Conservation (phyloP, 2,329 filamentous ascomycete species). For the Erysiphe pulchra region DNA sequence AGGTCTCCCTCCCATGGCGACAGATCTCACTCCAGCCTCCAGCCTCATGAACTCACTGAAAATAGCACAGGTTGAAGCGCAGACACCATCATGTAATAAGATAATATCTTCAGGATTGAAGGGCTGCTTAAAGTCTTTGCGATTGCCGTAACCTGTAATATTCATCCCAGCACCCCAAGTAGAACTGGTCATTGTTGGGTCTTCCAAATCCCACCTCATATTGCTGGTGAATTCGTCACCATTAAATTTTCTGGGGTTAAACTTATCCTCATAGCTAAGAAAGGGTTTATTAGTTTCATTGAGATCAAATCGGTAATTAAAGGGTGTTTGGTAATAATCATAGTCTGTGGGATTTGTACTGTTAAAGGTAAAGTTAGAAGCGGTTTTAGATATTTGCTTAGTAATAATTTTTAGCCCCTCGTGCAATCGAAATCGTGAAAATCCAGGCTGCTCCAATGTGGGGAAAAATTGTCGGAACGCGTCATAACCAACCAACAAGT, state of each 20-base stretch:
- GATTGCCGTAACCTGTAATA: slow-evolving; percentile 13
- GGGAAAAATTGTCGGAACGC: slow-evolving; percentile 19
- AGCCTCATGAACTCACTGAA: slow-evolving; percentile 28
- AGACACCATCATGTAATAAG: slow-evolving; percentile 24
- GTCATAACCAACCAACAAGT: slow-evolving; percentile 20
- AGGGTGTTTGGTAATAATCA: slow-evolving; percentile 3
- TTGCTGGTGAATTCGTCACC: slow-evolving; percentile 5
- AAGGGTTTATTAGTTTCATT: slow-evolving; percentile 7
- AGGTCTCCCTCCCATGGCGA: slow-evolving; percentile 33
- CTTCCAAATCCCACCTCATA: slow-evolving; percentile 7
- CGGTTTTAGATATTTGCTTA: slow-evolving; percentile 4
- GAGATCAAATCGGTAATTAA: slow-evolving; percentile 7
- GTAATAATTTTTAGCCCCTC: slow-evolving; percentile 6
- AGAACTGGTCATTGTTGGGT: slow-evolving; percentile 5
- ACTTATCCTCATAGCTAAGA: slow-evolving; percentile 6
- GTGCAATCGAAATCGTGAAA: slow-evolving; percentile 6
- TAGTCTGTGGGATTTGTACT: slow-evolving; percentile 5
- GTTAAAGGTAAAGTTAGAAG: slow-evolving; percentile 3
- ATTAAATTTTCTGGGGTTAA: slow-evolving; percentile 4
- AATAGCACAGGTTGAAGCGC: slow-evolving; percentile 31
- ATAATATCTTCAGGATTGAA: slow-evolving; percentile 18
- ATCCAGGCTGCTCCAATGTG: slow-evolving; percentile 8
- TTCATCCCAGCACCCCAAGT: slow-evolving; percentile 8
- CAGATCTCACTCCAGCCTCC: slow-evolving; percentile 23
- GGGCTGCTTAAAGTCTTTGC: slow-evolving; percentile 10